Percentiles rank a stretch among this genome's conserved stretches.
phyloP scores from a whole-genome alignment of 2,329 filamentous ascomycete genomes.

The Talaromyces sp. region DNA sequence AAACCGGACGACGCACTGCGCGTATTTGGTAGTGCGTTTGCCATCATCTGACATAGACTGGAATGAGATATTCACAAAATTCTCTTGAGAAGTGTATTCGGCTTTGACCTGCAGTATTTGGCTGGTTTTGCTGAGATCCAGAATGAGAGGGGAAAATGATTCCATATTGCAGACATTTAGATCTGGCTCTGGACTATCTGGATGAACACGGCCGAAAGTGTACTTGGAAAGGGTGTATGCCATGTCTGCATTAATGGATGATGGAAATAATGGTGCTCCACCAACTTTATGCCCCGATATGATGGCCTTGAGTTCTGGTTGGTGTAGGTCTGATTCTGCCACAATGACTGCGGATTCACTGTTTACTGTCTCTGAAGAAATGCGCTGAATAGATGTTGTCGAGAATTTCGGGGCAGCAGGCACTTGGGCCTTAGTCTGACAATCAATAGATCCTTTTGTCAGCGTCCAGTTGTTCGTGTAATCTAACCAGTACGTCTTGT shows the following conservation, averaged over 20 bases:
- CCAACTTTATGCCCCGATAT: background rate
- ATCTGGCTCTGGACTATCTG: background rate
- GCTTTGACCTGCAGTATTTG: background rate
- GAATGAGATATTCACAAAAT: background rate
- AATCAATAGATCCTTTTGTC: constrained; percentile 54
- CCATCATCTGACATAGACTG: background rate
- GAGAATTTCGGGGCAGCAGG: background rate
- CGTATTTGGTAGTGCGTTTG: background rate
- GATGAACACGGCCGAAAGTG: background rate
- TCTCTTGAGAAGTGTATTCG: background rate
- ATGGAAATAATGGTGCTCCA: background rate
- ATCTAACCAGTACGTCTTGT: constrained; percentile 68
- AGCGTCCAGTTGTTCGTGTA: constrained; percentile 67
- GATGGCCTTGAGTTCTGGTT: background rate
- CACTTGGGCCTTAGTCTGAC: background rate
- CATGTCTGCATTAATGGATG: background rate
- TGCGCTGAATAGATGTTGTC: background rate
- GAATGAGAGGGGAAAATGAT: background rate
- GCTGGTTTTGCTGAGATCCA: background rate
- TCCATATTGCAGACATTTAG: background rate
- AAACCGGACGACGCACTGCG: constrained; percentile 11
- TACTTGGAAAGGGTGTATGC: background rate
- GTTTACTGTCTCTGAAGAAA: background rate
- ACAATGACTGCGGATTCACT: background rate
- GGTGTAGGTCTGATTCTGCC: background rate